phyloP scores from a whole-genome alignment of 768 basidiomycete species.

The Zangia roseola region DNA sequence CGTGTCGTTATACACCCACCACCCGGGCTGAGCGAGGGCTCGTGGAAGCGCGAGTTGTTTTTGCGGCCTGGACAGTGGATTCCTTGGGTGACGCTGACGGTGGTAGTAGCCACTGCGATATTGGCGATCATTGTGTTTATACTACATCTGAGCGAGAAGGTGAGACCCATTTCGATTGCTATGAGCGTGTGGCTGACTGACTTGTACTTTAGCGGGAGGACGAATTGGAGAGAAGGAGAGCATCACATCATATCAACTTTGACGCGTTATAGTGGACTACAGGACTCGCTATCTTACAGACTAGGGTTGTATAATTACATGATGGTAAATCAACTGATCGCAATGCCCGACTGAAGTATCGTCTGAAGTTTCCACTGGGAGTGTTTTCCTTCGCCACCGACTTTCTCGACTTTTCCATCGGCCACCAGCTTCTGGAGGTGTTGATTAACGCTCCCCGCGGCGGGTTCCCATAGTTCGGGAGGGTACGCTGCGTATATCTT shows the following conservation, averaged over 20 bases:
- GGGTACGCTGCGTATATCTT: constrained; percentile 74
- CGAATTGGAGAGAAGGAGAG: constrained; percentile 82
- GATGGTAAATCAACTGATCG: too few species aligned
- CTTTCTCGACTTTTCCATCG: constrained; percentile 55
- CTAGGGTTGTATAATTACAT: constrained; percentile 8
- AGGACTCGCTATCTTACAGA: constrained; percentile 16
- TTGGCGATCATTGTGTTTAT: constrained; percentile 83
- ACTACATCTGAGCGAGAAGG: constrained; percentile 92
- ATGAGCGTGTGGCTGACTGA: constrained; percentile 3
- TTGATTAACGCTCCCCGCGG: constrained; percentile 62
- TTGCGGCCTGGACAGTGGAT: constrained; percentile 96
- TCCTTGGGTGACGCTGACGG: constrained; percentile 92
- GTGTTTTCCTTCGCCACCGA: constrained; percentile 53
- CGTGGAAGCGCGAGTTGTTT: constrained; percentile 88
- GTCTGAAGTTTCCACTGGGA: constrained; percentile 44
- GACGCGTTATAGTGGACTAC: constrained; percentile 66
- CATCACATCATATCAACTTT: constrained; percentile 97
- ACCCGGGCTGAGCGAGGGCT: constrained; percentile 42
- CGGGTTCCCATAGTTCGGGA: constrained; percentile 65
- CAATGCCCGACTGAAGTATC: constrained; percentile 1
- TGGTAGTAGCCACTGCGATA: constrained; percentile 68
- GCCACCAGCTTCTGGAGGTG: constrained; percentile 72
- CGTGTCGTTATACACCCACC: constrained; percentile 93
- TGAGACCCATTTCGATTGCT: constrained; percentile 32
- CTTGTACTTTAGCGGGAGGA: constrained; percentile 71